Evolutionary conservation across 768 basidiomycete genomes (phyloP).

Genomic region (Boletus subcaerulescens): DNA sequence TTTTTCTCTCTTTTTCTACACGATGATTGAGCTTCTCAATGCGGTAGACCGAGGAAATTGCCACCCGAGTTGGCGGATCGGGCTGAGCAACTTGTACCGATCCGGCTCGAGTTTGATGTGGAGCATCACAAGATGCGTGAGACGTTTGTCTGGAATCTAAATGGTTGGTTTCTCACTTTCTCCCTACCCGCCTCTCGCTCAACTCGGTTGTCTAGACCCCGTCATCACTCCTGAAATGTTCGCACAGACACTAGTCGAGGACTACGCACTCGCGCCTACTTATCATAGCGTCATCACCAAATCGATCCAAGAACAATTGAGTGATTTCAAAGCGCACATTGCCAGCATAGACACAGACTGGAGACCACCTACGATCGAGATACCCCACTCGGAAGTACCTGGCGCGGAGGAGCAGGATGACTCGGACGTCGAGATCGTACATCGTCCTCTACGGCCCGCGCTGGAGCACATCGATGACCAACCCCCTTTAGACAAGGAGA

Average conservation of each 20-base stretch:
- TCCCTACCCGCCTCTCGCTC: neutral
- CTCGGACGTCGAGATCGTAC: slow-evolving; percentile 25
- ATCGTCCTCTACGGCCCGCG: slow-evolving; percentile 8
- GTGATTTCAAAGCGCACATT: slow-evolving; percentile 72
- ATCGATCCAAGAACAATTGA: slow-evolving; percentile 84
- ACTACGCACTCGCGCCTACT: slow-evolving; percentile 70
- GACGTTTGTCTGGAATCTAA: slow-evolving; percentile 96
- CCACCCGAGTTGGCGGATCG: slow-evolving; percentile 53
- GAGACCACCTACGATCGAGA: slow-evolving; percentile 23
- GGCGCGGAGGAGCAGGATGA: slow-evolving; percentile 28
- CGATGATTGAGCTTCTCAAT: neutral
- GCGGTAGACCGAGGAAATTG: slow-evolving; percentile 57
- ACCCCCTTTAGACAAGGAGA: slow-evolving; percentile 15
- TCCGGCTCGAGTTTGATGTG: slow-evolving; percentile 94
- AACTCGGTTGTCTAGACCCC: slow-evolving; percentile 54
- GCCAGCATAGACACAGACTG: slow-evolving; percentile 49
- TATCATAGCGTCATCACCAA: slow-evolving; percentile 71
- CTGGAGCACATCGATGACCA: slow-evolving; percentile 26
- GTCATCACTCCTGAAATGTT: slow-evolving; percentile 87
- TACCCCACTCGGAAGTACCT: slow-evolving; percentile 20
- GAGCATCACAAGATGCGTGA: slow-evolving; percentile 93
- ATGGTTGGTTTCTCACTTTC: slow-evolving; percentile 54
- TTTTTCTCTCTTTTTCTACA: neutral
- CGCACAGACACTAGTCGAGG: slow-evolving; percentile 87
- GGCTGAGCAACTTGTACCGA: slow-evolving; percentile 85